These are phyloP conservation scores for Pestalotiopsis sp. DNA, from an alignment of 2,329 filamentous ascomycete genomes.

Conservation along the genomic window DNA sequence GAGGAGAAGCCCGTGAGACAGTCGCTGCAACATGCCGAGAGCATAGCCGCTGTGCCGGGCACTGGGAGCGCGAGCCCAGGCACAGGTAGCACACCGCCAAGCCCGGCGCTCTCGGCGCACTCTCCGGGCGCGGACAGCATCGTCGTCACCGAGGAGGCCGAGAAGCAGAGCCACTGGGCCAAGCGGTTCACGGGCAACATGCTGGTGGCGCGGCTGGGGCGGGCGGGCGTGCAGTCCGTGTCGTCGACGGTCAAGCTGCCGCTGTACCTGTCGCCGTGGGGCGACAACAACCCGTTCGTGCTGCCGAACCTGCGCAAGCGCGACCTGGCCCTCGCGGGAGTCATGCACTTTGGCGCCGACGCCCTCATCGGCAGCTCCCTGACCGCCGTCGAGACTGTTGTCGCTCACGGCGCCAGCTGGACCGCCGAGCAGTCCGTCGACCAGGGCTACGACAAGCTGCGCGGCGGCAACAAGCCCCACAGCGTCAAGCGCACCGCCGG, in stretches of 20 bases:
- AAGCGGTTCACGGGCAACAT: conserved; percentile 24
- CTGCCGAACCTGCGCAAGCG: conserved; percentile 24
- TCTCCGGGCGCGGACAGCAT: neutral
- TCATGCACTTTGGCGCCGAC: conserved; percentile 23
- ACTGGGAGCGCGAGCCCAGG: neutral
- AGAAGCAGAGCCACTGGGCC: conserved; percentile 19
- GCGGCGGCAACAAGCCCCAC: conserved; percentile 15
- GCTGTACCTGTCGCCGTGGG: conserved; percentile 24
- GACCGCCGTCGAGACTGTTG: conserved; percentile 20
- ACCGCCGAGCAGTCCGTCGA: conserved; percentile 23
- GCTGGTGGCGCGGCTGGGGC: conserved; percentile 21
- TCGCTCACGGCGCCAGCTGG: conserved; percentile 17
- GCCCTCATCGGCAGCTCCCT: conserved; percentile 21
- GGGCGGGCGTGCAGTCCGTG: conserved; percentile 21
- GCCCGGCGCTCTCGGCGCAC: neutral
- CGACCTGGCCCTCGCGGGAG: conserved; percentile 23
- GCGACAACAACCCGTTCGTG: conserved; percentile 23
- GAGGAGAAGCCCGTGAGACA: neutral
- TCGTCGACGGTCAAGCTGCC: conserved; percentile 22
- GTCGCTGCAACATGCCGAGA: neutral
- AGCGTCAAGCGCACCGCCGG: conserved; percentile 19
- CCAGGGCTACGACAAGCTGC: conserved; percentile 18
- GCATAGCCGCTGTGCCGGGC: neutral
- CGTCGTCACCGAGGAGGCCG: conserved; percentile 6
- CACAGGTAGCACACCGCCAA: neutral